Conservation (phyloP, 2,329 filamentous ascomycete species). For the Trichoderma pleuroti region DNA sequence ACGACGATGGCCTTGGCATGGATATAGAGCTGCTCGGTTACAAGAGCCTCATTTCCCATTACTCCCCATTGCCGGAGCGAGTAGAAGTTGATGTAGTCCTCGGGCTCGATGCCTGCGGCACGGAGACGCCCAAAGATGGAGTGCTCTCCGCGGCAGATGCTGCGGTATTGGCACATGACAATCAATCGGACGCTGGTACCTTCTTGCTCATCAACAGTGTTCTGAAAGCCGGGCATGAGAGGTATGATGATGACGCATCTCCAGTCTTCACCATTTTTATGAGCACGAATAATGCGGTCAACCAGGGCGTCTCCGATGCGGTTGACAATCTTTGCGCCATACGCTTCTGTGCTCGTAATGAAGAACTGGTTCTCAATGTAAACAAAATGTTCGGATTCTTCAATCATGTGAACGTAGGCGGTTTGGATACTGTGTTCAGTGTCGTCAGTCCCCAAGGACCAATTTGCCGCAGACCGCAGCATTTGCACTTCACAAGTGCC, state of each 20-base stretch:
- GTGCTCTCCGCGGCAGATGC: conserved; percentile 86
- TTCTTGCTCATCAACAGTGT: conserved; percentile 89
- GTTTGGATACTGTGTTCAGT: conserved; percentile 94
- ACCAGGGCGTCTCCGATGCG: conserved; percentile 92
- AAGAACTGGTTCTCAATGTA: conserved; percentile 99
- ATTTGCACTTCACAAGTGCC: conserved; percentile 98
- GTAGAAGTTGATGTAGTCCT: conserved; percentile 95
- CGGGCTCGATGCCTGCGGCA: conserved; percentile 78
- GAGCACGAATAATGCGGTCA: conserved; percentile 81
- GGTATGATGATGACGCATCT: conserved; percentile 86
- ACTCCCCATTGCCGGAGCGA: conserved; percentile 88
- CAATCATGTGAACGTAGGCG: conserved; percentile 91
- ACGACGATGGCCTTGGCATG: conserved; percentile 97
- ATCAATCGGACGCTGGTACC: conserved; percentile 93
- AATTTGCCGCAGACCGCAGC: conserved; percentile 80
- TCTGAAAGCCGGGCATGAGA: conserved; percentile 97
- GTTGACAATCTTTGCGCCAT: conserved; percentile 85
- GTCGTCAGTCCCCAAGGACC: conserved; percentile 86
- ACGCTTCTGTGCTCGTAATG: conserved; percentile 85
- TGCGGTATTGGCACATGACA: conserved; percentile 94
- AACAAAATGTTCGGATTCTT: conserved; percentile 92
- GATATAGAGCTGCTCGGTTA: conserved; percentile 96
- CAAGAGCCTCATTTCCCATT: conserved; percentile 78
- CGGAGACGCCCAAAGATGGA: conserved; percentile 88
- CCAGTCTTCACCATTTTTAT: conserved; percentile 84